Conservation (phyloP, 1,284 basidiomycete species). For the Cryptococcus hybrid region DNA sequence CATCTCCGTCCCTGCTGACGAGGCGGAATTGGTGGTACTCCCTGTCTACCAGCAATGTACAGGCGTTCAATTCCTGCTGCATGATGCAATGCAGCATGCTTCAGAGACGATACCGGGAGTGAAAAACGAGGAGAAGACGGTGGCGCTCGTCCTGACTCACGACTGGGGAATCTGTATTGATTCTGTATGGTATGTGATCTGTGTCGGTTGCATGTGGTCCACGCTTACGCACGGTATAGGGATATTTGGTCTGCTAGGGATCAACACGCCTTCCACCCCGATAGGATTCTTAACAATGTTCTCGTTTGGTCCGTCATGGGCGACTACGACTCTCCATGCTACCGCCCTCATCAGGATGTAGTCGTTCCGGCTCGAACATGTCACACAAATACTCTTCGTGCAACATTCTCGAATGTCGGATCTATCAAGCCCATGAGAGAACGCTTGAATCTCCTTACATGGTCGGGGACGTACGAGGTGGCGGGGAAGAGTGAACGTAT, state of each 20-base stretch:
- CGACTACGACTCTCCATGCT: slow-evolving; percentile 47
- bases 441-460: slow-evolving; percentile 37
- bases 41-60: slow-evolving; percentile 52
- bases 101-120: slow-evolving; percentile 40
- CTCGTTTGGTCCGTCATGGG: slow-evolving; percentile 49
- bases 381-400: slow-evolving; percentile 27
- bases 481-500: slow-evolving; percentile 47
- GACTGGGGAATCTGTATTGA: slow-evolving; percentile 52
- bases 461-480: slow-evolving; percentile 50
- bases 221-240: slow-evolving; percentile 9
- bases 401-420: slow-evolving; percentile 32
- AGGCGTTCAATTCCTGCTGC: slow-evolving; percentile 41
- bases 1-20: slow-evolving; percentile 44
- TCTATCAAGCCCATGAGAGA: slow-evolving; percentile 36
- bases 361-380: slow-evolving; percentile 50
- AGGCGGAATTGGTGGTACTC: slow-evolving; percentile 51
- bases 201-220: no score
- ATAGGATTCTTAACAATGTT: slow-evolving; percentile 41
- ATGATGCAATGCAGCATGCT: slow-evolving; percentile 48
- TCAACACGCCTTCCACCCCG: slow-evolving; percentile 32
- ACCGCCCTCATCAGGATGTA: slow-evolving; percentile 49
- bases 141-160: slow-evolving; percentile 50
- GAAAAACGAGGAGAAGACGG: slow-evolving; percentile 29
- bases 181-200: slow-evolving; percentile 39
- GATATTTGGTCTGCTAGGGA: slow-evolving; percentile 46